Conservation (phyloP, 176 grass and related monocot genomes). For the Aechmea fasciata region DNA sequence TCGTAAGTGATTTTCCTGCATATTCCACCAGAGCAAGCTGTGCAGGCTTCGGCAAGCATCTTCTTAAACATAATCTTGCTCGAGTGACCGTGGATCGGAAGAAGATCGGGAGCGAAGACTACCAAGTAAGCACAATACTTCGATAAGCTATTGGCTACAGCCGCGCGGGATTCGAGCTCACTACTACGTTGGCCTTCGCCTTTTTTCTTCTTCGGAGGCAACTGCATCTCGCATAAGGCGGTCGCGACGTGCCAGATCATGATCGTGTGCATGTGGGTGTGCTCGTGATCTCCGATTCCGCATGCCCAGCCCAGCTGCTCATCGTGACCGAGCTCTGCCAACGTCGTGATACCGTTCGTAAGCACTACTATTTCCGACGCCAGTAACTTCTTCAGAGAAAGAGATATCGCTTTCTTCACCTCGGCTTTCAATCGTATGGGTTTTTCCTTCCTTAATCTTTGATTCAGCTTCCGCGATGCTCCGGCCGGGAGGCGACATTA, state of each 20-base stretch:
- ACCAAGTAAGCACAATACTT: conserved; percentile 30
- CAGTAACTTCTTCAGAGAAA: neutral
- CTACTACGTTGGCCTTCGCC: too few relatives aligned
- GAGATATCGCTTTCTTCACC: neutral
- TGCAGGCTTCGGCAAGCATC: neutral
- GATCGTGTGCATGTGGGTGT: too few relatives aligned
- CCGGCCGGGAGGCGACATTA: too few relatives aligned
- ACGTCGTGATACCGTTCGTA: neutral
- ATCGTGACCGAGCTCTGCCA: neutral
- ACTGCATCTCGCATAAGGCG: too few relatives aligned
- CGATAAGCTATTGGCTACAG: too few relatives aligned
- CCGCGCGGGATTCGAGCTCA: too few relatives aligned
- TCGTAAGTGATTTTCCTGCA: neutral
- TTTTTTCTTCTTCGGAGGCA: too few relatives aligned
- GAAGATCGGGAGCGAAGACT: conserved; percentile 13
- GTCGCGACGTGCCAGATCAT: too few relatives aligned
- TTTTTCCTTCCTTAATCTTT: neutral
- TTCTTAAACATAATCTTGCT: neutral
- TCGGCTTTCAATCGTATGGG: neutral
- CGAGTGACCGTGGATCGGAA: neutral
- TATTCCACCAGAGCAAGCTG: neutral
- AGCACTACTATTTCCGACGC: neutral
- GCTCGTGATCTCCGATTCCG: too few relatives aligned
- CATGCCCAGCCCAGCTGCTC: neutral
- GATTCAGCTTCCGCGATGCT: too few relatives aligned